These are phyloP conservation scores for Neurospora sp. DNA, from an alignment of 495 filamentous ascomycete genomes.

Conservation along the genomic window DNA sequence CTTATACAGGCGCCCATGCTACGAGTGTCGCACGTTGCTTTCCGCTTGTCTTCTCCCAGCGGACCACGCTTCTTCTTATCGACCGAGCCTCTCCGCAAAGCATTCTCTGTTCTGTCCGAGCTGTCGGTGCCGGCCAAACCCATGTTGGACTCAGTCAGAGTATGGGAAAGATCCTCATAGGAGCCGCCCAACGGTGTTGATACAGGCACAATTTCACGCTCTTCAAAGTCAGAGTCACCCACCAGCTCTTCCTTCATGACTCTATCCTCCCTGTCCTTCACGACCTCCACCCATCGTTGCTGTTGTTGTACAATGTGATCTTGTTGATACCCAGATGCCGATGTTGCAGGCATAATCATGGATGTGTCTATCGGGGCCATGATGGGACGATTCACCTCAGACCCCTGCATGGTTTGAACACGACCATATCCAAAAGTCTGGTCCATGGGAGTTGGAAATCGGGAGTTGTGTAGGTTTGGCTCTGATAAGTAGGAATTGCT, in stretches of 20 bases:
- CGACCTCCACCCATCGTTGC: neutral
- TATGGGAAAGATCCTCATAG: neutral
- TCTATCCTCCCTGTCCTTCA: neutral
- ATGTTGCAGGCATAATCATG: neutral
- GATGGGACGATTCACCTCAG: neutral
- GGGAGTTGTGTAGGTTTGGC: neutral
- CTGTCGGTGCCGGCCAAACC: neutral
- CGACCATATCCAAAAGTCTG: neutral
- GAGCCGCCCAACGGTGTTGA: neutral
- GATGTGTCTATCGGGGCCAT: neutral
- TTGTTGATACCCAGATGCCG: neutral
- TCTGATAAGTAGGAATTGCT: neutral
- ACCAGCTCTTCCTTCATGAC: neutral
- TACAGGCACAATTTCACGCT: neutral
- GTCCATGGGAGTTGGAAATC: neutral
- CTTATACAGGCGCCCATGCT: slow-evolving; percentile 33
- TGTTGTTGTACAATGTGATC: neutral
- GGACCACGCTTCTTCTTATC: slow-evolving; percentile 7
- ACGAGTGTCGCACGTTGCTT: slow-evolving; percentile 25
- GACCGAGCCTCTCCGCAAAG: neutral
- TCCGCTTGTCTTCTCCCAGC: slow-evolving; percentile 12
- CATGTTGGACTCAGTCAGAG: neutral
- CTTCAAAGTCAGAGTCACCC: neutral
- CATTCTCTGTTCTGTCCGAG: neutral
- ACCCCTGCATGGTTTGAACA: neutral